Base-by-base conservation (phyloP, 164 flowering plant species). In the Brasenia schreberi region DNA sequence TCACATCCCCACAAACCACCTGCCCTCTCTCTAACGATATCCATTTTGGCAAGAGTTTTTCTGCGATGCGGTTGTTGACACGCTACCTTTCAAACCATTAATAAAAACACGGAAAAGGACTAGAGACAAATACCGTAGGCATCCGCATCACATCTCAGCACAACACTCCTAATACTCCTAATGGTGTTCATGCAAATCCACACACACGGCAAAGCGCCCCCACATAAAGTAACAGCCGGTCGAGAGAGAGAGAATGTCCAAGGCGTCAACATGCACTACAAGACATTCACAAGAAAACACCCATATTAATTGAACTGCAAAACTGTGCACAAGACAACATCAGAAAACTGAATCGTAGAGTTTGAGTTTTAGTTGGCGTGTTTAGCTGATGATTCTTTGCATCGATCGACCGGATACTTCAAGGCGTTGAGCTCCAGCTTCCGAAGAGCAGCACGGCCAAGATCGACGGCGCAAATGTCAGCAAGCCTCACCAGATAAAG, bases 401-500 rank as follows among this genome's bases (percentile, higher is more conserved):
- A 70, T 17, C 56, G 71, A 17, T 64, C 59, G 19, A 70, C 71
- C 5, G 80, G 79, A 64, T 78, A 82, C 69, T 83, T 83, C 7
- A 19, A 33, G 0, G 81, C 81, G 56, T 83, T 83, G 62, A 77
- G 76, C 27, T 73, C 63, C 1, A 83, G 67, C 71, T 83, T 83
- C 0, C 73, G 66, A 0, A 81, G 68, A 39, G 82, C 87, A 1
- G 87, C 84, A 61, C 72, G 70, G 66, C 83, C 87, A 52, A 83
- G 83, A 73, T 83, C 83, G 42, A 83, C 71, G 19, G 81, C 87
- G 71, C 84, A 83, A 53, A 81, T 75, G 74, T 78, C 82, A 16
- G 84, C 81, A 3, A 83, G 76, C 27, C 76, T 78, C 59, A 83
- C 70, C 3, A 83, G 72, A 65, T 83, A 83, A 64, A 81, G 80